These are phyloP conservation scores for Aulographum hederae DNA, from an alignment of 2,329 filamentous ascomycete species.

Conservation along the genomic window DNA sequence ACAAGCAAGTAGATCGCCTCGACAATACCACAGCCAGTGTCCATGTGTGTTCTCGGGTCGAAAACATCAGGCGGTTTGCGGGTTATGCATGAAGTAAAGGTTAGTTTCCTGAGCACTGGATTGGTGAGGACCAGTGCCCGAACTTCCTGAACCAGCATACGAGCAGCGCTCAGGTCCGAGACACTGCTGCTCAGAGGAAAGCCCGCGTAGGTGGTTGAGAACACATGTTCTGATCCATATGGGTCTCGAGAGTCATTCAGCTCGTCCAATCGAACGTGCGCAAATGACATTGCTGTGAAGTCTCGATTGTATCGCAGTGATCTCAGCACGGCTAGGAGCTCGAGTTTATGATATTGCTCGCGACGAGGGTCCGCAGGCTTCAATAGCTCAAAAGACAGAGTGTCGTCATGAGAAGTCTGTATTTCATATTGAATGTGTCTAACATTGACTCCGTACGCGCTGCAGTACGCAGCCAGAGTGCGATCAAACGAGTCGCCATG, in stretches of 20 bases:
- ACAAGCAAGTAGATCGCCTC: conserved; percentile 52
- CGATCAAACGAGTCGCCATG: conserved; percentile 39
- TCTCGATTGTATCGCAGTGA: conserved; percentile 53
- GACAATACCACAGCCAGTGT: conserved; percentile 49
- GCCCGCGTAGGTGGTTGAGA: conserved; percentile 35
- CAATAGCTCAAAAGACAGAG: conserved; percentile 45
- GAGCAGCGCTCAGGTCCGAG: conserved; percentile 34
- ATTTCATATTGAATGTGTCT: conserved; percentile 40
- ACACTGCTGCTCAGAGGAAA: conserved; percentile 35
- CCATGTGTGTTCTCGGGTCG: conserved; percentile 30
- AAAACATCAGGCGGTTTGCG: conserved; percentile 28
- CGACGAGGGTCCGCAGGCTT: conserved; percentile 28
- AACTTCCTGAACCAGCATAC: conserved; percentile 48
- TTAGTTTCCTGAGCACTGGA: conserved; percentile 40
- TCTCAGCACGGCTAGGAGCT: conserved; percentile 52
- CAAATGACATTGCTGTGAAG: conserved; percentile 50
- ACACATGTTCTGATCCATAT: conserved; percentile 43
- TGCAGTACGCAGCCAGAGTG: conserved; percentile 50
- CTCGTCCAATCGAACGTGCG: conserved; percentile 41
- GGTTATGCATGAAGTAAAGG: conserved; percentile 45
- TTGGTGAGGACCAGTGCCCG: conserved; percentile 49
- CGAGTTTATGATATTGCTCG: conserved; percentile 37
- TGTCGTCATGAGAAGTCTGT: conserved; percentile 35
- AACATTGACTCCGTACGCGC: conserved; percentile 49
- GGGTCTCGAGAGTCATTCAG: conserved; percentile 43